A percentile compares a stretch with the other conserved stretches of the same genome.
These are phyloP conservation scores for Suhomyces kunorum DNA, from an alignment of 1,139 yeast genomes.

Conservation along the genomic window DNA sequence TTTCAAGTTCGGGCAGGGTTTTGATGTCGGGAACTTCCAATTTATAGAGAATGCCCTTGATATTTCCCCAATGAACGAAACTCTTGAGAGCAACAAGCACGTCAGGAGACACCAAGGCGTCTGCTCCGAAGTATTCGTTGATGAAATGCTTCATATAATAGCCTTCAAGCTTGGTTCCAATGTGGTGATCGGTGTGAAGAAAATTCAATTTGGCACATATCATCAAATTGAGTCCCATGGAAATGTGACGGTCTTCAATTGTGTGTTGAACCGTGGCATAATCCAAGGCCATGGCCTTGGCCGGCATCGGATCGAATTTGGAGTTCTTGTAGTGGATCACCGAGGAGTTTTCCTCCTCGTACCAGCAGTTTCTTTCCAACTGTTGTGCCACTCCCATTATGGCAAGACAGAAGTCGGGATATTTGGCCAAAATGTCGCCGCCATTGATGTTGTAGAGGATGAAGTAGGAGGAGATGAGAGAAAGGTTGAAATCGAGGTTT, in stretches of 20 bases:
- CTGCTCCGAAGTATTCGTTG: slow-evolving; percentile 42
- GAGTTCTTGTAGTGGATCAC: slow-evolving; percentile 41
- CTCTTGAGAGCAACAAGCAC: slow-evolving; percentile 53
- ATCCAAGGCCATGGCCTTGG: slow-evolving; percentile 31
- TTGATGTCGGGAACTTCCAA: slow-evolving; percentile 45
- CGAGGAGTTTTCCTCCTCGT: slow-evolving; percentile 48
- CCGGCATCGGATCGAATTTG: slow-evolving; percentile 31
- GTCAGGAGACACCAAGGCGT: slow-evolving; percentile 41
- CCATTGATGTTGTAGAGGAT: slow-evolving; percentile 41
- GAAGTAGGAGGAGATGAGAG: slow-evolving; percentile 46
- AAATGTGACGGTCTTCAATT: slow-evolving; percentile 35
- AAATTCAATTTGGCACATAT: slow-evolving; percentile 54
- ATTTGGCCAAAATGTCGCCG: slow-evolving; percentile 35
- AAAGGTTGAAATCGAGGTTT: slow-evolving; percentile 34
- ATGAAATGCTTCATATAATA: slow-evolving; percentile 43
- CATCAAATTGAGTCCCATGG: slow-evolving; percentile 46
- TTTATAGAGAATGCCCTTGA: slow-evolving; percentile 48
- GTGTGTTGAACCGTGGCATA: slow-evolving; percentile 24
- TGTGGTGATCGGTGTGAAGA: slow-evolving; percentile 59
- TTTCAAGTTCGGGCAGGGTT: slow-evolving; percentile 31
- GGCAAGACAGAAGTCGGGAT: slow-evolving; percentile 49
- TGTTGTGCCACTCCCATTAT: slow-evolving; percentile 53
- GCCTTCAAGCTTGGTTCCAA: slow-evolving; percentile 53
- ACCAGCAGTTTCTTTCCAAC: slow-evolving; percentile 53
- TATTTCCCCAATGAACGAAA: slow-evolving; percentile 60